Evolutionary conservation across 2,329 filamentous ascomycete species (phyloP).

Genomic region (Exserohilum rostratum): DNA sequence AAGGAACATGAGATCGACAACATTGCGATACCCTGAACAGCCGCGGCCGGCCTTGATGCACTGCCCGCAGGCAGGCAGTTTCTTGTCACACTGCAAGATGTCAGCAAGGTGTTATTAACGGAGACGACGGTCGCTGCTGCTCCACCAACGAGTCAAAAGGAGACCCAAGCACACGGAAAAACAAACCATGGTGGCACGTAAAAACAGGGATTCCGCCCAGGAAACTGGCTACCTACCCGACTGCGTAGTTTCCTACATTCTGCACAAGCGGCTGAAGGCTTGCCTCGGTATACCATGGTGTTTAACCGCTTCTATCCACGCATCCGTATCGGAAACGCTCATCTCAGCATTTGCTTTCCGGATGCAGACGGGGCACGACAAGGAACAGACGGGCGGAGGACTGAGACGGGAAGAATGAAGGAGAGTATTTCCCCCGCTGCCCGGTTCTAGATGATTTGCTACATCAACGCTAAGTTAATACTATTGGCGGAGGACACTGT

Average conservation of each 20-base stretch:
- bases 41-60: slow-evolving; percentile 32
- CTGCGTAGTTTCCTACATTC: slow-evolving; percentile 41
- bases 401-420: not conserved
- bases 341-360: slow-evolving; percentile 1
- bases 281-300: slow-evolving; percentile 35
- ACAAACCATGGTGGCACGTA: not conserved
- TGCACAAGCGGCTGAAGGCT: slow-evolving; percentile 32
- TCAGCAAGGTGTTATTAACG: slow-evolving; percentile 1
- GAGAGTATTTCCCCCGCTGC: no score
- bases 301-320: not conserved
- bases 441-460: not conserved
- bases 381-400: not conserved
- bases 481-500: not conserved
- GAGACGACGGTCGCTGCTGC: not conserved
- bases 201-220: not conserved
- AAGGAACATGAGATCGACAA: slow-evolving; percentile 36
- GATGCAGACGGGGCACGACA: not conserved
- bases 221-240: slow-evolving; percentile 23
- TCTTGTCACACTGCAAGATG: slow-evolving; percentile 32
- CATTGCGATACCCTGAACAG: slow-evolving; percentile 38
- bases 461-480: not conserved
- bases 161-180: not conserved
- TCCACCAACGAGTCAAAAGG: not conserved
- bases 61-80: slow-evolving; percentile 33
- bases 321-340: not conserved